Percentiles rank a stretch among this genome's conserved stretches.
phyloP scores from a whole-genome alignment of 208 protist genomes.

The Trypanosoma rangeli region DNA sequence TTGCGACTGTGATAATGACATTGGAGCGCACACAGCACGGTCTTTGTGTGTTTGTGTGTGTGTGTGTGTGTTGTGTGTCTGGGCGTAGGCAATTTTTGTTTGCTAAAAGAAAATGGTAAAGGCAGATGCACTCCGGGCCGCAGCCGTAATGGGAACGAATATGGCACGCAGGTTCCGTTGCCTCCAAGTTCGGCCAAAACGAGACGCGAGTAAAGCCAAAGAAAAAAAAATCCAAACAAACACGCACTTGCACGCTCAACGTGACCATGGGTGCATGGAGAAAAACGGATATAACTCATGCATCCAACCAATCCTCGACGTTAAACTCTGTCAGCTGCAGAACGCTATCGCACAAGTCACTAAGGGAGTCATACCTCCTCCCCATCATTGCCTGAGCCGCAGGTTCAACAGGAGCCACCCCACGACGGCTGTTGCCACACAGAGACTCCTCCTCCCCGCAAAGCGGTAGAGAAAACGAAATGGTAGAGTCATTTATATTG shows the following conservation, averaged over 20 bases:
- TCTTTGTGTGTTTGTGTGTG: too few relatives aligned
- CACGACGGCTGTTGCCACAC: neutral
- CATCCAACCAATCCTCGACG: constrained; percentile 47
- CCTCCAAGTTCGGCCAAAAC: too few relatives aligned
- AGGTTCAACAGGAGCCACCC: neutral
- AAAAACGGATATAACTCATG: constrained; percentile 10
- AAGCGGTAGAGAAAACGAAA: neutral
- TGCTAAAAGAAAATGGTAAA: too few relatives aligned
- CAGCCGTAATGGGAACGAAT: too few relatives aligned
- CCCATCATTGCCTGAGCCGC: neutral
- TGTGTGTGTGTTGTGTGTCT: too few relatives aligned
- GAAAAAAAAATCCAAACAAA: constrained; percentile 12
- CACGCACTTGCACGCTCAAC: neutral
- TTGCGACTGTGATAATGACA: too few relatives aligned
- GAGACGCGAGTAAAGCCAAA: too few relatives aligned
- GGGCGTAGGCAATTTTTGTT: too few relatives aligned
- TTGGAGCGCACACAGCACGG: neutral
- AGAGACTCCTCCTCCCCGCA: neutral
- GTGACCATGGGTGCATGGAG: neutral
- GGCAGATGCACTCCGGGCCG: too few relatives aligned
- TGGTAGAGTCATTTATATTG: neutral
- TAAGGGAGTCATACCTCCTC: neutral
- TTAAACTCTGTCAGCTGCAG: constrained; percentile 49
- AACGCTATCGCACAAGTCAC: constrained; percentile 12
- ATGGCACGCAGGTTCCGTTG: too few relatives aligned